These are phyloP conservation scores for Boletus pseudo-olivaceus DNA, from an alignment of 768 basidiomycete species.

Conservation along the genomic window DNA sequence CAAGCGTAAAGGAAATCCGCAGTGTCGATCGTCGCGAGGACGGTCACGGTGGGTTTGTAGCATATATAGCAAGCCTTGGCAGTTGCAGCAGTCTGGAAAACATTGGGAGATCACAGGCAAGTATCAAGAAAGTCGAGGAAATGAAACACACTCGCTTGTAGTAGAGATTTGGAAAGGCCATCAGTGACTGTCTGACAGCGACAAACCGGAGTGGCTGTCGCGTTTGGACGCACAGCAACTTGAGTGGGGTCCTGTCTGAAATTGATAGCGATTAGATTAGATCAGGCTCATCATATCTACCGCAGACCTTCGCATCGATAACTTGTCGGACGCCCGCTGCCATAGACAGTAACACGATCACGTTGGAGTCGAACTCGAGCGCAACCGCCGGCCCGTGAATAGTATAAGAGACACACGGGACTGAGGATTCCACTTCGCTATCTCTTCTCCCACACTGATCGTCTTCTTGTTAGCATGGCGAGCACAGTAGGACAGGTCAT, in stretches of 20 bases:
- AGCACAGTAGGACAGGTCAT: constrained; percentile 71
- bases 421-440: constrained; percentile 3
- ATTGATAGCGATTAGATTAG: not conserved
- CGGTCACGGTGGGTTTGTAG: constrained; percentile 74
- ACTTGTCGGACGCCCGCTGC: not conserved
- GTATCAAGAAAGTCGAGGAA: not conserved
- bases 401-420: not conserved
- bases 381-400: not conserved
- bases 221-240: not conserved
- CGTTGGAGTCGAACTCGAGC: not conserved
- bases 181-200: not conserved
- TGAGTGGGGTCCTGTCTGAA: too few relatives aligned
- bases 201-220: not conserved
- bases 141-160: constrained; percentile 73
- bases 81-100: constrained; percentile 67
- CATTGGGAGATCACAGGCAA: not conserved
- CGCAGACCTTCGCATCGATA: constrained; percentile 10
- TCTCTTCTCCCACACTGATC: constrained; percentile 16
- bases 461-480: constrained; percentile 48
- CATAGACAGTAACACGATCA: constrained; percentile 1
- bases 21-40: constrained; percentile 80
- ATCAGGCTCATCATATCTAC: constrained; percentile 3
- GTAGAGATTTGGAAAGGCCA: constrained; percentile 79
- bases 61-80: constrained; percentile 77
- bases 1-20: constrained; percentile 88